Evolutionary conservation across 140 eudicot species (phyloP).

Genomic region (Stevia rebaudiana): DNA sequence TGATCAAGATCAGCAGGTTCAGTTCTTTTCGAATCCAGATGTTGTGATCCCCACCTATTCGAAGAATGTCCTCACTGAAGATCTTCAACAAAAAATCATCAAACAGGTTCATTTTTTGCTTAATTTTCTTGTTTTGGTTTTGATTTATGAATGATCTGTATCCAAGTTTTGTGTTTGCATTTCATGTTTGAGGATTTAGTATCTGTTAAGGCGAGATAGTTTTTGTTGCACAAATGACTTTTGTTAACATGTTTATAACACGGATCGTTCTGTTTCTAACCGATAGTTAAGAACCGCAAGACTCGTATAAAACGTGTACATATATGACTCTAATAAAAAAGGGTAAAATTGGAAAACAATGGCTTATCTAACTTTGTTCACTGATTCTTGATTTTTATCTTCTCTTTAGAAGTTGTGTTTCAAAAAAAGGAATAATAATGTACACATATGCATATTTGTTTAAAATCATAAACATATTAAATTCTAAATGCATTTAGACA

Average conservation of each 20-base stretch:
- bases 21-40: slow-evolving; percentile 33
- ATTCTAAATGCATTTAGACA: no score
- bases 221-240: background rate
- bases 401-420: no score
- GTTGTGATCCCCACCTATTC: slow-evolving; percentile 27
- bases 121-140: background rate
- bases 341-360: no score
- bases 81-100: slow-evolving; percentile 66
- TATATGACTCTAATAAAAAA: no score
- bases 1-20: slow-evolving; percentile 52
- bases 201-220: background rate
- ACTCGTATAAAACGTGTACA: background rate
- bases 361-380: no score
- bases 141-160: background rate
- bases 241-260: background rate
- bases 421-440: no score
- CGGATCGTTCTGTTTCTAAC: no score
- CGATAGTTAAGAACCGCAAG: no score
- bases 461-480: no score
- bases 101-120: slow-evolving; percentile 51
- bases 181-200: background rate
- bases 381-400: no score
- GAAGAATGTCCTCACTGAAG: slow-evolving; percentile 50
- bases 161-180: background rate
- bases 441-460: no score